These are phyloP conservation scores for Dovyalis caffra DNA, from an alignment of 345 rosid species.

Conservation along the genomic window DNA sequence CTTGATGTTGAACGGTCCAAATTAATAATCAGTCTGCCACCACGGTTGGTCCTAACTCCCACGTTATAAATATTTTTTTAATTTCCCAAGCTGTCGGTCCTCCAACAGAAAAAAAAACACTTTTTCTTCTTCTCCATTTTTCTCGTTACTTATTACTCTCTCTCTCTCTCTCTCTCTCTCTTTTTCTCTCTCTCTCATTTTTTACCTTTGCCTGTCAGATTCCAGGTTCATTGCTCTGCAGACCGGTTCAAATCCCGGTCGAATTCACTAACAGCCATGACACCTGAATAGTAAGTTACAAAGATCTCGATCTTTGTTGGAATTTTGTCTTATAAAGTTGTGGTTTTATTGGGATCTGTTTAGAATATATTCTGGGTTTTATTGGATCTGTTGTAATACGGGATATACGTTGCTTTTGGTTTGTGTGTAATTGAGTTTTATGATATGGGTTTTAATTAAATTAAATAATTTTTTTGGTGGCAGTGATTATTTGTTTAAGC, in stretches of 20 bases:
- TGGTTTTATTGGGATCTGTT: background rate
- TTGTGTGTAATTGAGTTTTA: background rate
- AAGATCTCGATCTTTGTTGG: background rate
- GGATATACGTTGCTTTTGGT: background rate
- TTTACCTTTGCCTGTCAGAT: constrained; percentile 1
- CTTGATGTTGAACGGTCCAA: background rate
- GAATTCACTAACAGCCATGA: constrained; percentile 29
- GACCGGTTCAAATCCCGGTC: constrained; percentile 34
- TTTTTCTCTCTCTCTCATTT: background rate
- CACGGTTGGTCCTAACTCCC: background rate
- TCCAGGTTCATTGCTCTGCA: constrained; percentile 20
- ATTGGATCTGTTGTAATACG: background rate
- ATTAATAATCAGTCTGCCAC: background rate
- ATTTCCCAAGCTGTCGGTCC: background rate
- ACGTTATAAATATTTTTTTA: background rate
- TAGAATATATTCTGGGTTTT: background rate
- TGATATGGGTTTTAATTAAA: background rate
- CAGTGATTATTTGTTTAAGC: constrained; percentile 25
- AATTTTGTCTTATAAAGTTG: background rate
- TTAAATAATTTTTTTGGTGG: background rate
- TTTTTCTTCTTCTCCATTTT: background rate
- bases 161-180: background rate
- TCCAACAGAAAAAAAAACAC: too few relatives aligned
- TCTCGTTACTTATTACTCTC: background rate
- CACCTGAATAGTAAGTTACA: constrained; percentile 43